phyloP scores from a whole-genome alignment of 331 rosid genomes.

The Quercus tomentella region DNA sequence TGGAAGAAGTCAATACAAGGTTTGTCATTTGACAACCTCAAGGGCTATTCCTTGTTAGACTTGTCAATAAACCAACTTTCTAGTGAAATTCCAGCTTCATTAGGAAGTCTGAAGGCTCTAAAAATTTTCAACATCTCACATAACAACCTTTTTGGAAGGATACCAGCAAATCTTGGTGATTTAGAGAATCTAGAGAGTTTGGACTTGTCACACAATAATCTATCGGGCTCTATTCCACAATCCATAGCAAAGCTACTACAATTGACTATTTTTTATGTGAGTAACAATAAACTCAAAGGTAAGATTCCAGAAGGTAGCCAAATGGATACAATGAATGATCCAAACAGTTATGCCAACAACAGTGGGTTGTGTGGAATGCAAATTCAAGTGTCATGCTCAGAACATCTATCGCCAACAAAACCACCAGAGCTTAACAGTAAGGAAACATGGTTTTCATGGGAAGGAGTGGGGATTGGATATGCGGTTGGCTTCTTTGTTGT shows the following conservation, averaged over 20 bases:
- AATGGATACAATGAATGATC: slow-evolving; percentile 19
- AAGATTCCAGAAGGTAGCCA: slow-evolving; percentile 21
- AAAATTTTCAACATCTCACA: slow-evolving; percentile 29
- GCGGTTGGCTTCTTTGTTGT: slow-evolving; percentile 7
- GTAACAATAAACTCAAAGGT: slow-evolving; percentile 27
- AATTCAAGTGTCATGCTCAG: slow-evolving; percentile 11
- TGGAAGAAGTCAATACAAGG: slow-evolving; percentile 27
- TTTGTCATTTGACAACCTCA: slow-evolving; percentile 11
- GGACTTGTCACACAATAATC: too few species aligned
- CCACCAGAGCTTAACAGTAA: too few species aligned
- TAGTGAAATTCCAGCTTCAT: slow-evolving; percentile 17
- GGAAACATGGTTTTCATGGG: too few species aligned
- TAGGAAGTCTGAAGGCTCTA: slow-evolving; percentile 19
- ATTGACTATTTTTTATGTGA: slow-evolving; percentile 8
- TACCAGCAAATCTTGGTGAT: too few species aligned
- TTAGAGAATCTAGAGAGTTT: too few species aligned
- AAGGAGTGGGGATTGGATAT: slow-evolving; percentile 19
- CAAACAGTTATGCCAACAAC: slow-evolving; percentile 19
- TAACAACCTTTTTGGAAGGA: slow-evolving; percentile 8
- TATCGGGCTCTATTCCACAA: slow-evolving; percentile 12
- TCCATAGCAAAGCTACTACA: slow-evolving; percentile 12
- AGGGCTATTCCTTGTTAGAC: neutral
- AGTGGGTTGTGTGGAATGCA: slow-evolving; percentile 27
- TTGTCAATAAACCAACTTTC: slow-evolving; percentile 10
- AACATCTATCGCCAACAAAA: slow-evolving; percentile 2